Base-by-base conservation (phyloP, 495 filamentous ascomycete species). In the Cladorrhinum samala region DNA sequence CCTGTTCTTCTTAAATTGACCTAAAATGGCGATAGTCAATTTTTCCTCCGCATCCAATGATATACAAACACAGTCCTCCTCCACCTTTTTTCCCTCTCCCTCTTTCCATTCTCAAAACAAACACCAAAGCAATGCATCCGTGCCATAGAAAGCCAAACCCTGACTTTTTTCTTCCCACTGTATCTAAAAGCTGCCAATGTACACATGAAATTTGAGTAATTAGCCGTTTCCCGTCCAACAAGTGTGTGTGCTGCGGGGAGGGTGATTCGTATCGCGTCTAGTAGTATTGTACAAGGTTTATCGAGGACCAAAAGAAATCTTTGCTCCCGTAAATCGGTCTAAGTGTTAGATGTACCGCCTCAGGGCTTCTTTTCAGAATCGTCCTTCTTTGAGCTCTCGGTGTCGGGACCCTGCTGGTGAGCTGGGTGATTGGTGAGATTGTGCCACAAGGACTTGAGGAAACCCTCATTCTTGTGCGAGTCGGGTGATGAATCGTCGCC, bases 401-500 rank as follows among this genome's bases (percentile, higher is more conserved):
- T 59, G 20, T 72, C 61, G 30, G 44, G 46, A 38, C 66, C 65
- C 27, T 66, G 61, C 45, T 73, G 62, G 25, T 83, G 72, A 30
- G 80, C 77, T 45, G 84, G 81, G 57, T 92, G 83, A 58, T 88
- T 85, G 43, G 85, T 95, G 25, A 97, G 64, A 55, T 82, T 88
- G 61, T 96, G 85, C 91, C 91, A 96, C 42, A 91, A 80, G 16
- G 83, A 84, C 67, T 91, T 95, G 44, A 96, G 70, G 62, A 96
- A 92, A 8, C 91, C 87, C 71, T 93, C 87, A 58, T 83, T 77
- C 69, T 86, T 86, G 59, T 85, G 77, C 9, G 74, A 63, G 7
- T 82, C 76, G 44, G 51, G 40, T 23, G 41, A 21, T 25, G 50
- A 36, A 16, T 30, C 49, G 25, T 46, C 36, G 19, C 3, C 0